These are phyloP conservation scores for Pichia sp. DNA, from an alignment of 1,139 yeast genomes.

Conservation along the genomic window DNA sequence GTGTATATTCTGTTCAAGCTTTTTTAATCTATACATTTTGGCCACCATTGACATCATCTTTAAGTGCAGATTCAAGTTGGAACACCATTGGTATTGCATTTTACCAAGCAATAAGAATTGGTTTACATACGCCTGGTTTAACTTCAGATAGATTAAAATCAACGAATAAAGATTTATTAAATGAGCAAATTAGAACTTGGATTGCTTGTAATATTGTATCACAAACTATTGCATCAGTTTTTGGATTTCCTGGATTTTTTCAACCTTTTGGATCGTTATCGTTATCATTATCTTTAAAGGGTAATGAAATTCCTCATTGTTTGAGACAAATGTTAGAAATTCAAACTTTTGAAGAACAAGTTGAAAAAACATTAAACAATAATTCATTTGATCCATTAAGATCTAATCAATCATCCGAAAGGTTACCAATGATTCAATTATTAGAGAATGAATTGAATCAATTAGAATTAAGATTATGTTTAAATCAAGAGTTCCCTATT, in stretches of 20 bases:
- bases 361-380: conserved; percentile 69
- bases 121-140: conserved; percentile 74
- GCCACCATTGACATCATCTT: conserved; percentile 93
- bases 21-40: conserved; percentile 81
- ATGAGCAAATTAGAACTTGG: conserved; percentile 88
- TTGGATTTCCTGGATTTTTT: conserved; percentile 91
- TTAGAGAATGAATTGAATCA: conserved; percentile 69
- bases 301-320: conserved; percentile 46
- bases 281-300: conserved; percentile 37
- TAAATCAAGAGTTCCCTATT: conserved; percentile 32
- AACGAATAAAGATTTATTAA: conserved; percentile 40
- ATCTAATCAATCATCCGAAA: conserved; percentile 57
- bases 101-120: conserved; percentile 86
- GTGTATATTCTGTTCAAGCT: conserved; percentile 95
- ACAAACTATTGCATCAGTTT: conserved; percentile 83
- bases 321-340: conserved; percentile 73
- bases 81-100: conserved; percentile 88
- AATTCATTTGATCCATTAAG: conserved; percentile 67
- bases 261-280: conserved; percentile 73
- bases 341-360: conserved; percentile 80
- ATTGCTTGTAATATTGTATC: conserved; percentile 85
- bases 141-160: conserved; percentile 40
- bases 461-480: conserved; percentile 48
- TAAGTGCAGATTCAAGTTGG: conserved; percentile 95
- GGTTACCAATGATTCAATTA: conserved; percentile 67